phyloP scores from a whole-genome alignment of 768 basidiomycete species.

The Tulasnella sp. region DNA sequence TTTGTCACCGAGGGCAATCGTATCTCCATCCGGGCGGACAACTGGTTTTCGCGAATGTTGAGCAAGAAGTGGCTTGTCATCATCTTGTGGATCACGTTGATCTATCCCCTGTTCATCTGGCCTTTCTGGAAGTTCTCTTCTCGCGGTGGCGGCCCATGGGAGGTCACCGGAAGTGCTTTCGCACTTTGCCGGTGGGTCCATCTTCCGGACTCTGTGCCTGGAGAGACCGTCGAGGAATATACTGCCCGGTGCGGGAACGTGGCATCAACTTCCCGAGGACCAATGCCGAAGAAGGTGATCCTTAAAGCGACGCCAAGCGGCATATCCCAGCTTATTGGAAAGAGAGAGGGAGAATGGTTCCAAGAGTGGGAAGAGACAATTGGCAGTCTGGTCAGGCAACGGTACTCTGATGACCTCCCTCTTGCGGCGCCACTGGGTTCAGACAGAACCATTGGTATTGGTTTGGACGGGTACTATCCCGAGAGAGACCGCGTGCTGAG shows the following conservation, averaged over 20 bases:
- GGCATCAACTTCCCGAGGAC: conserved; percentile 12
- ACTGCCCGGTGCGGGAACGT: background rate
- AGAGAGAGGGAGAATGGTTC: conserved; percentile 77
- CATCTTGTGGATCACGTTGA: conserved; percentile 60
- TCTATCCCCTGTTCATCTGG: conserved; percentile 78
- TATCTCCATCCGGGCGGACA: conserved; percentile 66
- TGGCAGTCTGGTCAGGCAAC: conserved; percentile 49
- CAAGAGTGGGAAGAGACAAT: conserved; percentile 70
- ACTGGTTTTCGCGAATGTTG: conserved; percentile 60
- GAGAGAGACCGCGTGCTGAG: background rate
- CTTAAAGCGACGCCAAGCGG: conserved; percentile 38
- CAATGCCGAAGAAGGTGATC: conserved; percentile 18
- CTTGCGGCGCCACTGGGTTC: conserved; percentile 17
- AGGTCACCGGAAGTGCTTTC: conserved; percentile 23
- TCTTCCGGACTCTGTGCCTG: conserved; percentile 28
- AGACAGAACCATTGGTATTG: conserved; percentile 26
- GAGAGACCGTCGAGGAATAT: conserved; percentile 28
- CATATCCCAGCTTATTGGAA: conserved; percentile 48
- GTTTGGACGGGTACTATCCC: conserved; percentile 29
- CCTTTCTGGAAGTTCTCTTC: conserved; percentile 63
- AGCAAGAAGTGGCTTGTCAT: conserved; percentile 70
- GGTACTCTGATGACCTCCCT: conserved; percentile 29
- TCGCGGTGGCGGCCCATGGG: conserved; percentile 68
- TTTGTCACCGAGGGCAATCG: conserved; percentile 49
- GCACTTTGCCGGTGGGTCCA: conserved; percentile 27